Percentiles rank a stretch among this genome's conserved stretches.
Evolutionary conservation across 257 asterid genomes (phyloP).

Genomic region (Plectranthus barbatus): DNA sequence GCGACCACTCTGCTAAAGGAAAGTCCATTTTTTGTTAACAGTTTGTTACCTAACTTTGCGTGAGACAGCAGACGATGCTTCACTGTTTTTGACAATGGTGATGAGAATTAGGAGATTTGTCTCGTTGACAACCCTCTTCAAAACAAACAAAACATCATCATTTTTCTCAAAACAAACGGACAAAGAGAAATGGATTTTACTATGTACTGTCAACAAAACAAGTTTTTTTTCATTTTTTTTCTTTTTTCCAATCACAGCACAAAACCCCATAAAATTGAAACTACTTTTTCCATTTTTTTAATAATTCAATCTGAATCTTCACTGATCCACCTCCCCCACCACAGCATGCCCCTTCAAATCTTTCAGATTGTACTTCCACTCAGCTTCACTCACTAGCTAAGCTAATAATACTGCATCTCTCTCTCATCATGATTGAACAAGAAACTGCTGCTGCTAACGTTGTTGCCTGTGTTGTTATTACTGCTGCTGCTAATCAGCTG

Average conservation of each 20-base stretch:
- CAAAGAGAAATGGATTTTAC: conserved; percentile 23
- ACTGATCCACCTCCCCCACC: neutral
- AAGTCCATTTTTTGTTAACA: too few relatives aligned
- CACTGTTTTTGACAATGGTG: neutral
- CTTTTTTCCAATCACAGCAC: conserved; percentile 39
- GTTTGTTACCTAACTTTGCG: neutral
- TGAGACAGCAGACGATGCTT: neutral
- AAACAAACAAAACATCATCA: neutral
- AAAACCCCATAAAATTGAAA: conserved; percentile 34
- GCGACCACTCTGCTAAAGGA: too few relatives aligned
- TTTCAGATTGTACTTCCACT: conserved; percentile 20
- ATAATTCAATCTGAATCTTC: conserved; percentile 4
- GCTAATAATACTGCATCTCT: conserved; percentile 34
- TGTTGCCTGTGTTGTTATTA: neutral
- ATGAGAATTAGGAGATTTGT: neutral
- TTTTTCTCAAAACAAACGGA: conserved; percentile 25
- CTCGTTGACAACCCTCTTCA: neutral
- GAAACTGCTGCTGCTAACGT: conserved; percentile 7
- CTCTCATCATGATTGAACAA: conserved; percentile 27
- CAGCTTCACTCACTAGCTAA: neutral
- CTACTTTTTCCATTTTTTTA: neutral
- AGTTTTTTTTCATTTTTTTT: neutral
- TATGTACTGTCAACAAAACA: conserved; percentile 30
- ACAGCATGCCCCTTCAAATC: conserved; percentile 41
- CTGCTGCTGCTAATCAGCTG: conserved; percentile 27